Evolutionary conservation across 768 basidiomycete species (phyloP).

Genomic region (Lentinula detonsa): DNA sequence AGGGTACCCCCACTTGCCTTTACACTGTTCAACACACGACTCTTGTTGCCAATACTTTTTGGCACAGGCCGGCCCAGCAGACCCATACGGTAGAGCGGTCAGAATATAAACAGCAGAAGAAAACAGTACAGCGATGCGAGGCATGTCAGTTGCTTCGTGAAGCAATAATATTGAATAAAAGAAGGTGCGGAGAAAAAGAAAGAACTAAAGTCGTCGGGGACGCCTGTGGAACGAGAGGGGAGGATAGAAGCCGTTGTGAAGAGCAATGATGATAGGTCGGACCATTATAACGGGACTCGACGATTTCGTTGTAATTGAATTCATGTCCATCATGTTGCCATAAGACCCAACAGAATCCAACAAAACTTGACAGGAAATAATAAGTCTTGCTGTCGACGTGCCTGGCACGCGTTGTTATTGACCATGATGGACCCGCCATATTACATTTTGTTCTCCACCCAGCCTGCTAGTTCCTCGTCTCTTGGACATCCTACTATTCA

Average conservation of each 20-base stretch:
- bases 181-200: conserved; percentile 14
- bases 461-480: conserved; percentile 33
- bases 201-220: conserved; percentile 14
- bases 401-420: background rate
- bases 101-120: conserved; percentile 25
- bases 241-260: conserved; percentile 11
- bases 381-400: background rate
- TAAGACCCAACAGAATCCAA: background rate
- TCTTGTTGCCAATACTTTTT: conserved; percentile 26
- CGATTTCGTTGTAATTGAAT: background rate
- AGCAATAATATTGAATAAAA: conserved; percentile 11
- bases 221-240: background rate
- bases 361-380: background rate
- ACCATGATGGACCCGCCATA: conserved; percentile 33
- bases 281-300: background rate
- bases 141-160: conserved; percentile 21
- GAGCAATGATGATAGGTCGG: background rate
- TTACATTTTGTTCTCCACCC: conserved; percentile 60
- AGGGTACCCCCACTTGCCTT: conserved; percentile 39
- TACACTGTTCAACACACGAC: conserved; percentile 33
- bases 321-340: conserved; percentile 4
- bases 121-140: conserved; percentile 27
- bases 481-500: conserved; percentile 69
- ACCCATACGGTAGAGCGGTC: conserved; percentile 27
- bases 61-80: conserved; percentile 43